Percentiles rank a stretch among this genome's conserved stretches.
phyloP scores from a whole-genome alignment of 805 yeast species.

The Saccharomycopsis oosterbeekiorum region DNA sequence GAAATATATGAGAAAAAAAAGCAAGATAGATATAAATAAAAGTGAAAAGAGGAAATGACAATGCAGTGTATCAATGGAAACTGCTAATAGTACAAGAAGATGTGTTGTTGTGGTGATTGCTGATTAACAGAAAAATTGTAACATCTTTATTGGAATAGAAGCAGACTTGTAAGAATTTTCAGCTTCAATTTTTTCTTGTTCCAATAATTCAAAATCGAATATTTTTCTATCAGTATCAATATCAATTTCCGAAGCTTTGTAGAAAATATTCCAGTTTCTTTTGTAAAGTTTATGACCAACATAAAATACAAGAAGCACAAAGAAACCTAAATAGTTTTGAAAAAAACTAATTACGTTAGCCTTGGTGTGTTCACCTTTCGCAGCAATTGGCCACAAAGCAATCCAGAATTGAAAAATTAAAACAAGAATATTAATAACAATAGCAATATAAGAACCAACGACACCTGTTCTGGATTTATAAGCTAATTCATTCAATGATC shows the following conservation, averaged over 20 bases:
- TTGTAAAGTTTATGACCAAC: conserved; percentile 39
- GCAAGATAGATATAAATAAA: too few relatives aligned
- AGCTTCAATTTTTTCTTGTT: conserved; percentile 38
- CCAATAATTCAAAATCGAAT: conserved; percentile 25
- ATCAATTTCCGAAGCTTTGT: conserved; percentile 34
- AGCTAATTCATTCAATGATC: conserved; percentile 41
- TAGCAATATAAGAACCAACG: conserved; percentile 45
- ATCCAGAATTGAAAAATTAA: conserved; percentile 58
- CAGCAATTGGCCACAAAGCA: conserved; percentile 50
- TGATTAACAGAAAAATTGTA: conserved; percentile 13
- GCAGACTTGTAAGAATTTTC: conserved; percentile 29
- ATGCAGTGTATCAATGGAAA: neutral
- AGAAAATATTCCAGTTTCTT: conserved; percentile 27
- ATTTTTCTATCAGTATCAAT: conserved; percentile 37
- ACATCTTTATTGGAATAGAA: conserved; percentile 7
- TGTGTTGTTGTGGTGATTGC: neutral
- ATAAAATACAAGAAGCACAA: conserved; percentile 36
- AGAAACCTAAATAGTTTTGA: conserved; percentile 41
- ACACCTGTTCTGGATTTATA: conserved; percentile 43
- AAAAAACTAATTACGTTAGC: conserved; percentile 34
- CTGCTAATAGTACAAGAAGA: neutral
- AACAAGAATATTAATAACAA: conserved; percentile 39
- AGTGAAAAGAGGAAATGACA: neutral
- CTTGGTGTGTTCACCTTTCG: conserved; percentile 26
- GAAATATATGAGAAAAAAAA: neutral